Base-by-base conservation (phyloP, 2,329 filamentous ascomycete genomes). In the Verticillium albo-atrum region DNA sequence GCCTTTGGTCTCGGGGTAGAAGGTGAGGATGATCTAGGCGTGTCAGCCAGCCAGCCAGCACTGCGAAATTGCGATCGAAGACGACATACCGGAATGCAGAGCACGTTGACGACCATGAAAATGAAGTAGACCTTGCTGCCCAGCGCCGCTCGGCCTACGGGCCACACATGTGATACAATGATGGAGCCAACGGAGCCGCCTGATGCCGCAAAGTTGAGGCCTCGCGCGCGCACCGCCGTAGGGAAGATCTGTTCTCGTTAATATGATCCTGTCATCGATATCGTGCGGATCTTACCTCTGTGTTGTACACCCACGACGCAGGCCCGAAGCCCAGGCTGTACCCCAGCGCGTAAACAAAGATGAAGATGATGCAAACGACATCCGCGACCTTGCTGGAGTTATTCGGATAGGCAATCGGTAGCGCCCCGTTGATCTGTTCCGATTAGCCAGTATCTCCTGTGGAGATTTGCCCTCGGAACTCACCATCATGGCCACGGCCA, bases 291-390 rank as follows among this genome's bases (percentile, higher is more conserved):
- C 69, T 26, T 62, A 82, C 80, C 72, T 86, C 83, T 0, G 82
- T 78, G n/a, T 81, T 80, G 61, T 86, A 86, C 0, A 86, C 81
- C 83, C 83, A 86, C 0, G 82, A 76, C 1, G 81, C 78, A 0
- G 83, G 81, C 0, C 83, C 83, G 51, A 85, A 83, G 0, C 83
- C 81, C 62, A 86, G 73, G 56, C 80, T 83, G 66, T 83, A 86
- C 0, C 83, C 83, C 56, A 85, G 75, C 7, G 82, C 80, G 67
- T 84, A 86, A 51, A 86, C 71, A 66, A 85, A 85, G 47, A 85
- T 80, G 65, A 84, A 85, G 12, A 79, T 71, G 25, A 85, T 77
- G 65, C 82, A 84, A 4, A 74, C 68, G 52, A 79, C 76, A 67
- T 85, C 81, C 0, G 82, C 74, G 0, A 68, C 72, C 14, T 70